Percentiles rank a stretch among this genome's conserved stretches.
Evolutionary conservation across 2,329 filamentous ascomycete genomes (phyloP).

Genomic region (Colletotrichum chrysophilum): DNA sequence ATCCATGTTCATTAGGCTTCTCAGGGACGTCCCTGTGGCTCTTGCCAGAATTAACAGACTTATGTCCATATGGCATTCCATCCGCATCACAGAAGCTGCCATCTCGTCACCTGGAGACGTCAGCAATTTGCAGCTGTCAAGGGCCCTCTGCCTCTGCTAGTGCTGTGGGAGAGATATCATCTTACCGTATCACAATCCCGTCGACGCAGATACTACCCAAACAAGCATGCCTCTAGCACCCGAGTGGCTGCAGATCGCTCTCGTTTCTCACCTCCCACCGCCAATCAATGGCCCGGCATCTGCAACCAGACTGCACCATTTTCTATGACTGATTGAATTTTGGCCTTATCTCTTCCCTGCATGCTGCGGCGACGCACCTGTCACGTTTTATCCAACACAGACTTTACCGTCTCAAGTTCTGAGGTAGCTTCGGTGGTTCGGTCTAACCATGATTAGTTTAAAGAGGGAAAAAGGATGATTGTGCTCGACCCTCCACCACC

Average conservation of each 20-base stretch:
- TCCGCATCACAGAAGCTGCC: neutral
- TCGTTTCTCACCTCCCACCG: neutral
- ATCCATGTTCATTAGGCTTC: neutral
- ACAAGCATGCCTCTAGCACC: neutral
- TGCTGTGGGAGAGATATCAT: neutral
- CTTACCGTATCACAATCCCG: neutral
- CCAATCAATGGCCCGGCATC: neutral
- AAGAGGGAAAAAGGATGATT: neutral
- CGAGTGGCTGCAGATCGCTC: conserved; percentile 4
- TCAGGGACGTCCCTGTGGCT: neutral
- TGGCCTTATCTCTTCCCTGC: conserved; percentile 17
- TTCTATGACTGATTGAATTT: conserved; percentile 23
- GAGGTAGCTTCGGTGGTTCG: neutral
- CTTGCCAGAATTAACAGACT: neutral
- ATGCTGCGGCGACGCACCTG: neutral
- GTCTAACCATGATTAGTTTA: neutral
- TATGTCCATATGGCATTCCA: neutral
- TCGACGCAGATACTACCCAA: neutral
- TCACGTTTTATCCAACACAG: neutral
- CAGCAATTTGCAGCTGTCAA: neutral
- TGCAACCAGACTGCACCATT: conserved; percentile 1
- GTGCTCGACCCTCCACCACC: neutral
- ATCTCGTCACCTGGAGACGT: neutral
- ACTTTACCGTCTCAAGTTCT: neutral
- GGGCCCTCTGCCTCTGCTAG: neutral